phyloP scores from a whole-genome alignment of 129 eudicot genomes.

The Silybum marianum region DNA sequence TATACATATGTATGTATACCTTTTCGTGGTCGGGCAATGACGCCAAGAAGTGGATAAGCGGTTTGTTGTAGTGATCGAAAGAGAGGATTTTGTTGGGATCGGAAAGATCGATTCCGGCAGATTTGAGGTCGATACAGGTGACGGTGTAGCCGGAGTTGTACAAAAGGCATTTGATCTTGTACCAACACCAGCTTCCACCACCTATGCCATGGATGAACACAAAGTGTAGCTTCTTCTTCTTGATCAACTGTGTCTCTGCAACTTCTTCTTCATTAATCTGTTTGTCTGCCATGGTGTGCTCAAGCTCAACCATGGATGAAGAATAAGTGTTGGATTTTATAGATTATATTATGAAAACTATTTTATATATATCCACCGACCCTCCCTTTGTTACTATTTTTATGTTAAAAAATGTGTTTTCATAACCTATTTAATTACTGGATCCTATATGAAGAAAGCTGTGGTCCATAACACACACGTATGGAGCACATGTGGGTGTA shows the following conservation, averaged over 20 bases:
- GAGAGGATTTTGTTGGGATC: slow-evolving; percentile 50
- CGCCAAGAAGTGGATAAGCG: slow-evolving; percentile 57
- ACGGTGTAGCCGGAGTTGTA: slow-evolving; percentile 60
- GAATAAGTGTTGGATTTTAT: neutral
- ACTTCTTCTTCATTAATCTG: neutral
- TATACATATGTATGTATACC: slow-evolving; percentile 10
- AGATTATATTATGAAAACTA: neutral
- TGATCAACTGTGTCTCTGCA: neutral
- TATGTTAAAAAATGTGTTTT: neutral
- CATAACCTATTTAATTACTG: neutral
- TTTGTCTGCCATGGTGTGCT: neutral
- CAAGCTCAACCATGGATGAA: neutral
- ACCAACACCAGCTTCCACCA: slow-evolving; percentile 86
- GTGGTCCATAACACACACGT: neutral
- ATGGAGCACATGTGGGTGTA: neutral
- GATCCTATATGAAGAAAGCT: neutral
- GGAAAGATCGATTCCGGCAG: slow-evolving; percentile 54
- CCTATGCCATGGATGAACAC: slow-evolving; percentile 67
- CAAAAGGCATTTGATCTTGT: slow-evolving; percentile 58
- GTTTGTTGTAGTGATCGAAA: slow-evolving; percentile 63
- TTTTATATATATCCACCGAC: neutral
- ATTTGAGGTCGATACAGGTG: slow-evolving; percentile 63
- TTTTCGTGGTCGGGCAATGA: slow-evolving; percentile 50
- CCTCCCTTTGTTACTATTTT: neutral
- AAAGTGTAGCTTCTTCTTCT: slow-evolving; percentile 46